Evolutionary conservation across 345 rosid species (phyloP).

Genomic region (Corchorus capsularis): DNA sequence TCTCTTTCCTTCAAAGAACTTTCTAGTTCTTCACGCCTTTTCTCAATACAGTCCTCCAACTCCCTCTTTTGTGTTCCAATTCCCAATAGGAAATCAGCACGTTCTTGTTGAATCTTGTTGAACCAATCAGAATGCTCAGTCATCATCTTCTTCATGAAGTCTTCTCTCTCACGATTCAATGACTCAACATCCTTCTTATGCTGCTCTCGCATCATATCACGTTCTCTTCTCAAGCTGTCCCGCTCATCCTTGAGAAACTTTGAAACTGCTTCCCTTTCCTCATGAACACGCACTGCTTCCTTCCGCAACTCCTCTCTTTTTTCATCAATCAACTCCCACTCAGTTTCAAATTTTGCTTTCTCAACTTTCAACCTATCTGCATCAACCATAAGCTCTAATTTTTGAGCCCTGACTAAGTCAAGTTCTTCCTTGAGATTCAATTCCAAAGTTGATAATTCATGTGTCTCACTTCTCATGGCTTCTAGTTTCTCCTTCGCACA

Average conservation of each 20-base stretch:
- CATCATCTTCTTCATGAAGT: constrained; percentile 77
- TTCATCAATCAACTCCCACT: constrained; percentile 96
- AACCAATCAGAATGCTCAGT: constrained; percentile 85
- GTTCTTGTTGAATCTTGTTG: constrained; percentile 82
- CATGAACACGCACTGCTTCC: constrained; percentile 56
- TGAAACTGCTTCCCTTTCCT: constrained; percentile 63
- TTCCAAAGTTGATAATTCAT: constrained; percentile 73
- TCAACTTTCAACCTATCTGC: constrained; percentile 74
- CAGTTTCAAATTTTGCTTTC: constrained; percentile 83
- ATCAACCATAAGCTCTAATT: constrained; percentile 72
- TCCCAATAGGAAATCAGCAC: constrained; percentile 72
- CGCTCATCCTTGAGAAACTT: constrained; percentile 82
- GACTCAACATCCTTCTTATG: constrained; percentile 60
- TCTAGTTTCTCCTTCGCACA: constrained; percentile 66
- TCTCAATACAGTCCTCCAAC: constrained; percentile 70
- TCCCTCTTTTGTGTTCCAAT: constrained; percentile 86
- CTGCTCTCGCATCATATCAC: constrained; percentile 65
- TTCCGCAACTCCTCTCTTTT: constrained; percentile 73
- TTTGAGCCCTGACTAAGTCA: constrained; percentile 77
- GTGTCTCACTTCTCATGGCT: constrained; percentile 74
- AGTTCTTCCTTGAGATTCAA: constrained; percentile 93
- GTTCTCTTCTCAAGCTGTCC: constrained; percentile 68
- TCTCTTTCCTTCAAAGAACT: constrained; percentile 68
- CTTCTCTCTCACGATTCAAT: constrained; percentile 77
- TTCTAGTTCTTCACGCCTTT: constrained; percentile 82